These are phyloP conservation scores for Carex scoparia DNA, from an alignment of 176 grass and related monocot species.

Conservation along the genomic window DNA sequence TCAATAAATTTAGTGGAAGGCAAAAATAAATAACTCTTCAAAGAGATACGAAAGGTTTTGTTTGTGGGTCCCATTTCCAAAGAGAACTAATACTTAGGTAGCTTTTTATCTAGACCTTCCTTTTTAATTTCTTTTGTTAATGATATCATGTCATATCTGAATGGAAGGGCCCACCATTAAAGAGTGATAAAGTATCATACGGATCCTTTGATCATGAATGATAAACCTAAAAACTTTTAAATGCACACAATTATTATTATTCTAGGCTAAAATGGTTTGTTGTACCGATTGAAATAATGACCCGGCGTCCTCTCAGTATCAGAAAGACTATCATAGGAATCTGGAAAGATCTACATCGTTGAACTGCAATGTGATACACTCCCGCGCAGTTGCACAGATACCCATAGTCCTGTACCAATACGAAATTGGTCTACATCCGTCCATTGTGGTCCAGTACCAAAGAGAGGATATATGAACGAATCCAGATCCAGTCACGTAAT, in stretches of 20 bases:
- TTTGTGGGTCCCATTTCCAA: slow-evolving; percentile 19
- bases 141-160: slow-evolving; percentile 24
- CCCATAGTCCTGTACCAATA: not conserved
- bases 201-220: slow-evolving; percentile 14
- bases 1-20: slow-evolving; percentile 21
- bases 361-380: not conserved
- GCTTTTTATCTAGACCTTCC: not conserved
- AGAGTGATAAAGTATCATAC: slow-evolving; percentile 14
- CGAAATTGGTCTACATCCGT: not conserved
- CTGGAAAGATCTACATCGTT: not conserved
- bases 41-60: slow-evolving; percentile 20
- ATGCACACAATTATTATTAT: not conserved
- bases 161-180: slow-evolving; percentile 8
- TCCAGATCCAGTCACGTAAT: too few species aligned
- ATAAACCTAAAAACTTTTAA: slow-evolving; percentile 8
- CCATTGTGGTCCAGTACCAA: not conserved
- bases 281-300: not conserved
- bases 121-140: slow-evolving; percentile 22
- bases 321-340: not conserved
- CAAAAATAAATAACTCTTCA: not conserved
- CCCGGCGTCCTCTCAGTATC: not conserved
- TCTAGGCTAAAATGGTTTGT: not conserved
- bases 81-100: slow-evolving; percentile 22
- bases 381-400: not conserved
- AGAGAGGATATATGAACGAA: not conserved